A percentile compares a stretch with the other conserved stretches of the same genome.
These are phyloP conservation scores for Leccinum uliginosum DNA, from an alignment of 768 basidiomycete species.

Conservation along the genomic window DNA sequence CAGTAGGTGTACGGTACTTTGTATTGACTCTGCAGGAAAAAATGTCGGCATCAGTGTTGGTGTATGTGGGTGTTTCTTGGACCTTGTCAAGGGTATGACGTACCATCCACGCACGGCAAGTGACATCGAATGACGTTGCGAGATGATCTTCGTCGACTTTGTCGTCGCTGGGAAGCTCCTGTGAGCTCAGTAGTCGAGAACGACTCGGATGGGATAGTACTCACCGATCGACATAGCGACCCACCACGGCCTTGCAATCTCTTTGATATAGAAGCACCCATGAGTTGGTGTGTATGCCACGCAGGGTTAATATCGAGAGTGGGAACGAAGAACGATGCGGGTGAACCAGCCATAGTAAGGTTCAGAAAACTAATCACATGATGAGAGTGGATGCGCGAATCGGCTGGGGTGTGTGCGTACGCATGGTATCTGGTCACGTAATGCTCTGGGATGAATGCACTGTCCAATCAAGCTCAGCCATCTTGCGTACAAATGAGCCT, in stretches of 20 bases:
- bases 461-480: too few species aligned
- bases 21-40: constrained; percentile 37
- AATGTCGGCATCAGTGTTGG: not conserved
- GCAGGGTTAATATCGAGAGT: constrained; percentile 68
- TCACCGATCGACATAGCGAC: constrained; percentile 54
- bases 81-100: constrained; percentile 9
- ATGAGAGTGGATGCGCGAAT: too few species aligned
- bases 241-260: constrained; percentile 37
- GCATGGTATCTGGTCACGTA: too few species aligned
- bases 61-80: not conserved
- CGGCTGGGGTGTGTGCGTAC: too few species aligned
- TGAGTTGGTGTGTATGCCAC: constrained; percentile 70
- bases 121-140: constrained; percentile 44
- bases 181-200: too few species aligned
- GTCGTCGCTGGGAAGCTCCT: constrained; percentile 40
- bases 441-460: too few species aligned
- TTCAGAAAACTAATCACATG: too few species aligned
- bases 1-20: constrained; percentile 52
- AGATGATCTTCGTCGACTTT: constrained; percentile 46
- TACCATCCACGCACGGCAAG: constrained; percentile 47
- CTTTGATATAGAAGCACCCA: constrained; percentile 38
- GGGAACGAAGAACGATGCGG: constrained; percentile 45
- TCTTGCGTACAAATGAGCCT: too few species aligned
- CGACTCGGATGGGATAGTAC: constrained; percentile 14
- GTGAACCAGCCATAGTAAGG: constrained; percentile 43